These are phyloP conservation scores for Debaryomyces udenii DNA, from an alignment of 1,139 yeast species.

Conservation along the genomic window DNA sequence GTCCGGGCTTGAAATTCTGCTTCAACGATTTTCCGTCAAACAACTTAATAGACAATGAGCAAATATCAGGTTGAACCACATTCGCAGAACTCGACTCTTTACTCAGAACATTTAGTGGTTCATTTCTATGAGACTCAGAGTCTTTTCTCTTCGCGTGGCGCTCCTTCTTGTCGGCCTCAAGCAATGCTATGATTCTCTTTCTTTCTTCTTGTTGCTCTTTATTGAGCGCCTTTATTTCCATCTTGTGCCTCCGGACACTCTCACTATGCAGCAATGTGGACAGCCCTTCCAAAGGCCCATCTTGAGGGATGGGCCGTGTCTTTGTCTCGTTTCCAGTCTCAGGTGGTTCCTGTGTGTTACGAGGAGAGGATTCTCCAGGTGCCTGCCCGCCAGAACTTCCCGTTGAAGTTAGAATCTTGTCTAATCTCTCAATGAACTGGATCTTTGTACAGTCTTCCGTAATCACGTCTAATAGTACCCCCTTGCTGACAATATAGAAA, in stretches of 20 bases:
- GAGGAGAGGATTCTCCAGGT: not conserved
- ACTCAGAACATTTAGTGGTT: not conserved
- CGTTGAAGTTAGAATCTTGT: slow-evolving; percentile 13
- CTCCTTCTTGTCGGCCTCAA: slow-evolving; percentile 56
- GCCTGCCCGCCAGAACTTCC: not conserved
- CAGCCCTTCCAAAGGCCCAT: not conserved
- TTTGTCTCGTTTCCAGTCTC: not conserved
- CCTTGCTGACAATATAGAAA: slow-evolving; percentile 49
- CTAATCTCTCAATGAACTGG: slow-evolving; percentile 29
- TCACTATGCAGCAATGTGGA: not conserved
- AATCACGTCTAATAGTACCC: slow-evolving; percentile 48
- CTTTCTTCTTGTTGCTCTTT: slow-evolving; percentile 50
- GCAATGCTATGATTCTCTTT: slow-evolving; percentile 52
- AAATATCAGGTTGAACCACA: slow-evolving; percentile 19
- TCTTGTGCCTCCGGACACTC: slow-evolving; percentile 38
- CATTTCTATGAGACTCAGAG: not conserved
- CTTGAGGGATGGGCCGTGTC: not conserved
- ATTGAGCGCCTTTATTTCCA: slow-evolving; percentile 38
- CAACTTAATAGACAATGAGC: slow-evolving; percentile 53
- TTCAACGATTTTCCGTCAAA: slow-evolving; percentile 57
- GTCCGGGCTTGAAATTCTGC: slow-evolving; percentile 42
- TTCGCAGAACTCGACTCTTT: not conserved
- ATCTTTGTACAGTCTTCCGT: slow-evolving; percentile 27
- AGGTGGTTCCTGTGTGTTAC: too few species aligned
- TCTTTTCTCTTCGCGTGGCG: slow-evolving; percentile 21